Evolutionary conservation across 441 rosid genomes (phyloP), one percentile per base, ranked within the genome.

Genomic region (Breynia disticha): DNA sequence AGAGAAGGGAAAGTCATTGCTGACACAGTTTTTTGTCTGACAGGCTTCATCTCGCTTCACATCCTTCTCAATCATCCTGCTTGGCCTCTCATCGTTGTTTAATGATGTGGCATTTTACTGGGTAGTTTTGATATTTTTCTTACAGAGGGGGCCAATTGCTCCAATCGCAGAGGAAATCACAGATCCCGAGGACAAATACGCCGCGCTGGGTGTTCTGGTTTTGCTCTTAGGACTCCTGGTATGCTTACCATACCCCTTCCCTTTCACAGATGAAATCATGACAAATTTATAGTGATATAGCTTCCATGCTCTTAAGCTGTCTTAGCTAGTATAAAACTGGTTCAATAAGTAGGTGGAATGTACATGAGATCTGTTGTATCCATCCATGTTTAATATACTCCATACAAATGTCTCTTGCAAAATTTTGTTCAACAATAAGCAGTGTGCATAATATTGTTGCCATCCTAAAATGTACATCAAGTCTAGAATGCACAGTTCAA

Each of bases 61-160:
- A 1, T 78, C 67, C 39, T 55, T 61, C 55, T 83, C 95, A 22
- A 78, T 87, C 39, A 81, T 17, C 41, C 80, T 91, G 54, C 89
- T 91, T 12, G 95, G 90, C 1, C 49, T 91, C 20, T 78, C 91
- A 21, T 85, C 98, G 1, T 69, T 86, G 67, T 75, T 83, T 72
- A 84, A 69, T 19, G 98, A 82, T 43, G 90, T 91, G 4, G 84
- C 96, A 22, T 91, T 91, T 74, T 87, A 83, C 68, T 91, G 98
- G 98, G 89, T 82, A 51, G 88, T 65, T 62, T 76, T 87, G 63
- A 69, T 91, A 67, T 76, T 84, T 79, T 78, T 91, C 77, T 62
- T 84, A 65, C 95, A 87, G 68, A 82, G 96, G 59, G 91, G 86
- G 28, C 95, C 98, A 0, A 79, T 84, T 35, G 83, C 95, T 32